Conservation (phyloP, 306 rosid species). For the Acacia crassicarpa region DNA sequence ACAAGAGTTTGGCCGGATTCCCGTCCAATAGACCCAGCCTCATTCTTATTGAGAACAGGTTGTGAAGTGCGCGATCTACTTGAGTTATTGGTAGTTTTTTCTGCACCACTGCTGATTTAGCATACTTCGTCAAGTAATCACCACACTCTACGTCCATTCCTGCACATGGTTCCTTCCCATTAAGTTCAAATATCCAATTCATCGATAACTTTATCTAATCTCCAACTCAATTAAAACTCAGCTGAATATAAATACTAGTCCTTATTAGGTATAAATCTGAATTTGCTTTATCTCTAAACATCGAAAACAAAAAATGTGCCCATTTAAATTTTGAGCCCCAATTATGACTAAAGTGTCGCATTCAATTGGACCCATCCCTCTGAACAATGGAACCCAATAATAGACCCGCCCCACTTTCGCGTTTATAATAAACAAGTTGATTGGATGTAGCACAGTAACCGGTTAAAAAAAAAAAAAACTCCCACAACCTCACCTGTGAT, state of each 20-base stretch:
- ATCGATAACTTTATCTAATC: background rate
- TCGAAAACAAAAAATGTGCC: background rate
- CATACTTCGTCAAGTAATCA: conserved; percentile 49
- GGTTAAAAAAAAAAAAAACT: background rate
- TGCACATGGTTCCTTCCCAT: conserved; percentile 19
- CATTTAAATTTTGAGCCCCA: background rate
- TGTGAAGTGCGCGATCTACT: conserved; percentile 83
- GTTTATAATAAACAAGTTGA: background rate
- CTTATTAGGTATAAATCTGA: background rate
- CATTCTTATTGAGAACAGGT: conserved; percentile 74
- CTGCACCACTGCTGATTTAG: conserved; percentile 62
- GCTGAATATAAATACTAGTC: background rate
- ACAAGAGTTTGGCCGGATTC: conserved; percentile 54
- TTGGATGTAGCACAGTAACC: background rate
- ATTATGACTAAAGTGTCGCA: background rate
- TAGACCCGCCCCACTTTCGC: background rate
- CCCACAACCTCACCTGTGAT: background rate
- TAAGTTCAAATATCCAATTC: background rate
- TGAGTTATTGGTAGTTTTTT: conserved; percentile 44
- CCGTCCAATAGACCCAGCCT: conserved; percentile 83
- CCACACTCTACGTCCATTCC: conserved; percentile 95
- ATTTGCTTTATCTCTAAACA: background rate
- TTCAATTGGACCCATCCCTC: background rate
- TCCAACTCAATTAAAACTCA: background rate
- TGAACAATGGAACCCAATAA: background rate